Evolutionary conservation across 2,329 filamentous ascomycete species (phyloP), one percentile per base, ranked within the genome.

Genomic region (Incumbomyces lentus): DNA sequence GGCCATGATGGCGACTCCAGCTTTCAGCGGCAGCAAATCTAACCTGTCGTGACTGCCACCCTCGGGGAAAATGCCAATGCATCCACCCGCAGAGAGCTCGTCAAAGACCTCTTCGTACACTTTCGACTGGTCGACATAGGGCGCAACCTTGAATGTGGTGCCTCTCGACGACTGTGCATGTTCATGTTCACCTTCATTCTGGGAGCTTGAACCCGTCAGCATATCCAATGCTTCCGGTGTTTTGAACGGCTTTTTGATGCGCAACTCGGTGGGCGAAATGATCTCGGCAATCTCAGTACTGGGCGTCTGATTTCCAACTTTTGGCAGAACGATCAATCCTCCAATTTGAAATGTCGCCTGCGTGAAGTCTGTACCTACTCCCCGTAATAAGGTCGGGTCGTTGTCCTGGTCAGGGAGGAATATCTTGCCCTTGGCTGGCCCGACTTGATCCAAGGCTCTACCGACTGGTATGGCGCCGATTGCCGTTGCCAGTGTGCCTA

Each of bases 1-100:
- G 11, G 90, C 92, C 90, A 98, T 98, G 60, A 98, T 92, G 49
- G 92, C 92, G 50, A 98, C 87, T 64, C 90, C 90, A 58, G 92
- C 90, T 74, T 96, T 96, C 52, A 96, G 72, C 17, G 92, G 90
- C 35, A 96, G 74, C 38, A 96, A 74, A 61, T 94, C 87, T 0
- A 90, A 88, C 51, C 90, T 82, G 64, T 96, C 90, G 66, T 96
- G 90, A 62, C 89, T 95, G 59, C 90, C 90, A 55, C 90, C 90
- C 68, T 98, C 90, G 2, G 90, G 90, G 64, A 96, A 98, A 60
- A 98, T 95, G 52, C 90, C 92, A 46, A 96, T 85, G 61, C 88
- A 95, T 14, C 89, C 90, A 39, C 87, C 88, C 33, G 77, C 75
- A 55, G 82, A 81, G 30, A 98, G 74, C 26, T 87, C 80, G 54